These are phyloP conservation scores for Ilyonectria robusta DNA, from an alignment of 2,329 filamentous ascomycete genomes.

Conservation along the genomic window DNA sequence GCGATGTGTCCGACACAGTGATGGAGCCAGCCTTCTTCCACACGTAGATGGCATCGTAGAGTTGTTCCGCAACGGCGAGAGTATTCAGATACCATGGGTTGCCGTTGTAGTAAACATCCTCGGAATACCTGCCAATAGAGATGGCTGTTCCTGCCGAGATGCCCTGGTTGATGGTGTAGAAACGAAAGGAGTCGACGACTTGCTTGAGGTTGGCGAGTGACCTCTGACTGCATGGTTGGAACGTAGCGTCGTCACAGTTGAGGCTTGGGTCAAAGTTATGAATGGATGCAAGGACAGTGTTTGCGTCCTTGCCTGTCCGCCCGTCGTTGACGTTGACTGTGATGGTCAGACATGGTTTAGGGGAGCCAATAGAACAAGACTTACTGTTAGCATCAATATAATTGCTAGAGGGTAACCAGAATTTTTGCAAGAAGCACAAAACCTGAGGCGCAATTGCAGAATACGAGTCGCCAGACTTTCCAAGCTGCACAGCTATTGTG, in stretches of 20 bases:
- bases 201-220: constrained; percentile 83
- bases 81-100: constrained; percentile 89
- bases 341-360: background rate
- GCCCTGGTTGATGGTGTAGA: constrained; percentile 79
- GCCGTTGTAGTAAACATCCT: constrained; percentile 82
- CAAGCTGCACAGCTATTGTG: constrained; percentile 74
- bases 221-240: constrained; percentile 81
- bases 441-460: constrained; percentile 77
- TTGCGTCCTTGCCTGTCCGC: constrained; percentile 79
- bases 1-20: constrained; percentile 73
- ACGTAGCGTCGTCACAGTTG: constrained; percentile 77
- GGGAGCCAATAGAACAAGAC: constrained; percentile 27
- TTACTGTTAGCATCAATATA: constrained; percentile 78
- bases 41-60: constrained; percentile 82
- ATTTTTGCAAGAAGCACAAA: constrained; percentile 80
- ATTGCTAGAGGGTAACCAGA: constrained; percentile 74
- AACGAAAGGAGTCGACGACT: constrained; percentile 82
- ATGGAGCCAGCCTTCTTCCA: constrained; percentile 77
- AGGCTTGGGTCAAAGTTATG: constrained; percentile 78
- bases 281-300: constrained; percentile 77
- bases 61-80: constrained; percentile 82
- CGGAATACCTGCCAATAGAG: constrained; percentile 76
- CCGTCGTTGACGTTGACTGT: constrained; percentile 70
- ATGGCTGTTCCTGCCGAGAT: constrained; percentile 72
- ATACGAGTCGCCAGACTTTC: constrained; percentile 72